These are phyloP conservation scores for Daldinia eschscholtzii DNA, from an alignment of 2,329 filamentous ascomycete genomes.

Conservation along the genomic window DNA sequence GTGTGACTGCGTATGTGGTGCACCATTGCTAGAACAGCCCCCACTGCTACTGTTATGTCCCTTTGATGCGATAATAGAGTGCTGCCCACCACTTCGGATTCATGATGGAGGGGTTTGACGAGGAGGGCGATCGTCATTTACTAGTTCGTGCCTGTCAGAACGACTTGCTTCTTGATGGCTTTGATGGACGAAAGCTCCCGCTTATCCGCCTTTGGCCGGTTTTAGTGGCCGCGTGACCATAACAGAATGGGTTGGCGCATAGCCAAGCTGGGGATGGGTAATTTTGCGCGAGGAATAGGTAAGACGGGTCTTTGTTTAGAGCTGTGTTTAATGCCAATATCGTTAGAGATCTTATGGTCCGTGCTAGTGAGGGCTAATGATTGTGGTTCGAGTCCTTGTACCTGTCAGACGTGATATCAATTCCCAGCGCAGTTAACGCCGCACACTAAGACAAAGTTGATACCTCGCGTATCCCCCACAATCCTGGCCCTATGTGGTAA, in stretches of 20 bases:
- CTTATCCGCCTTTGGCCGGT: conserved; percentile 37
- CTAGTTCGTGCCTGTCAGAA: conserved; percentile 40
- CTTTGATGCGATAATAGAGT: conserved; percentile 38
- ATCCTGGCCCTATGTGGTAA: conserved; percentile 23
- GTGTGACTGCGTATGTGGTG: conserved; percentile 36
- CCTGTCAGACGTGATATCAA: conserved; percentile 34
- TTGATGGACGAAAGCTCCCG: conserved; percentile 35
- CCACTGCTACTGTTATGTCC: conserved; percentile 30
- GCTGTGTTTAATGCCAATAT: conserved; percentile 23
- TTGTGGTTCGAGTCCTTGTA: conserved; percentile 35
- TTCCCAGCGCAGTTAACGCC: conserved; percentile 16
- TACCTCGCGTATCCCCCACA: conserved; percentile 41
- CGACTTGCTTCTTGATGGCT: conserved; percentile 20
- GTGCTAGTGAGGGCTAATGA: conserved; percentile 20
- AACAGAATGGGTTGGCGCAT: conserved; percentile 39
- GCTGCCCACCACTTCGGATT: conserved; percentile 42
- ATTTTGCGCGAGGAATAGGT: conserved; percentile 29
- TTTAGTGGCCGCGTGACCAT: conserved; percentile 43
- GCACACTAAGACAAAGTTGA: conserved; percentile 27
- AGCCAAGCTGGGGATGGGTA: conserved; percentile 28
- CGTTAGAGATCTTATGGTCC: conserved; percentile 31
- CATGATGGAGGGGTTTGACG: conserved; percentile 34
- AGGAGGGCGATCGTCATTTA: conserved; percentile 36
- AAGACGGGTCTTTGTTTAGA: conserved; percentile 13
- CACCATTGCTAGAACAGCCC: conserved; percentile 33